phyloP scores from a whole-genome alignment of 352 stramenopile species.

The Phytophthora pistaciae region DNA sequence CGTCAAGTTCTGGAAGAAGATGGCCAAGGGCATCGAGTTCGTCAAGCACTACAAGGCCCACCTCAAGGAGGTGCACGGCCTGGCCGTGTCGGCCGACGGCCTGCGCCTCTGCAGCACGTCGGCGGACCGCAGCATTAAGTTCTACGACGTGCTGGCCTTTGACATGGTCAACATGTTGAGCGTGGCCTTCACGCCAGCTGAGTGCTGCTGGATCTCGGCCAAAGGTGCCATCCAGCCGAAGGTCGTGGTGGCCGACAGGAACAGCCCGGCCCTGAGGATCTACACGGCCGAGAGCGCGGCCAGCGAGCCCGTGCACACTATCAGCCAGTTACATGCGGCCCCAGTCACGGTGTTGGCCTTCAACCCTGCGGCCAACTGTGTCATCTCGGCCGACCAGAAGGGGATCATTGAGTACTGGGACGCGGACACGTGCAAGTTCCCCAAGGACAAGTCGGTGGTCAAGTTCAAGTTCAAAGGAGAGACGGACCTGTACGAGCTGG shows the following conservation, averaged over 20 bases:
- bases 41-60: constrained; percentile 99
- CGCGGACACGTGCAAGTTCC: constrained; percentile 70
- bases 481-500: constrained; percentile 97
- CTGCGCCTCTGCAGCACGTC: constrained; percentile 87
- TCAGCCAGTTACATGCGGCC: constrained; percentile 91
- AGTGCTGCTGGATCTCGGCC: constrained; percentile 80
- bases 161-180: constrained; percentile 98
- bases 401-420: constrained; percentile 97
- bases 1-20: constrained; percentile 99
- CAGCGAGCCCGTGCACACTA: constrained; percentile 60
- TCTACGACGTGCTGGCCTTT: constrained; percentile 99
- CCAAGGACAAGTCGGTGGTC: constrained; percentile 27
- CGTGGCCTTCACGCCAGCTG: constrained; percentile 71
- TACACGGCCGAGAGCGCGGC: constrained; percentile 85
- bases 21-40: constrained; percentile 96
- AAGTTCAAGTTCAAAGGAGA: constrained; percentile 96
- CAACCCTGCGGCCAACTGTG: constrained; percentile 83
- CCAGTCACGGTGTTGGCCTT: constrained; percentile 93
- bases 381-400: constrained; percentile 93
- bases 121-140: constrained; percentile 96
- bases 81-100: constrained; percentile 90
- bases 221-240: constrained; percentile 68
- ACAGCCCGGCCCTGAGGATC: constrained; percentile 75
- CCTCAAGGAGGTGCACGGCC: constrained; percentile 82
- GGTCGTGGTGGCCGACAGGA: constrained; percentile 82